Evolutionary conservation across 2,329 filamentous ascomycete genomes (phyloP).

Genomic region (Ramichloridium luteum): DNA sequence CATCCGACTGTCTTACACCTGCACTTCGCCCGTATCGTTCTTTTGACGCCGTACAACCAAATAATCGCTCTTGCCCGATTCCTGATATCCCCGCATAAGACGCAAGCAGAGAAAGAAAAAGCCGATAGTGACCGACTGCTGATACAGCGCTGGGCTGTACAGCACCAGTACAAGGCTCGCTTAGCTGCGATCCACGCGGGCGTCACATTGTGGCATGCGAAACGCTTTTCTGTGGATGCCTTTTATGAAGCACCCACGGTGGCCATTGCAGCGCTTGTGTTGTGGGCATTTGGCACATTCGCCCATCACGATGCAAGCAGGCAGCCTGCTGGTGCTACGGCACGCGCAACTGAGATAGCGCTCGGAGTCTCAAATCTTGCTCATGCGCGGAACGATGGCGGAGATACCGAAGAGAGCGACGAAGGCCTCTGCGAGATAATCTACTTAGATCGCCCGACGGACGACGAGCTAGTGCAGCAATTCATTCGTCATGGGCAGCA

Average conservation of each 20-base stretch:
- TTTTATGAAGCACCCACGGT: slow-evolving; percentile 54
- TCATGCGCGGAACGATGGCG: slow-evolving; percentile 2
- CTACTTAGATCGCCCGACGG: slow-evolving; percentile 42
- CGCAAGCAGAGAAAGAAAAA: slow-evolving; percentile 3
- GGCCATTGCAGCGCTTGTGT: slow-evolving; percentile 50
- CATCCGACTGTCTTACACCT: slow-evolving; percentile 45
- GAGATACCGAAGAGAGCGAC: slow-evolving; percentile 9
- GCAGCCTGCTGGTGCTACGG: no score
- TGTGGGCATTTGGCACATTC: slow-evolving; percentile 47
- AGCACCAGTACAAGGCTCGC: slow-evolving; percentile 46
- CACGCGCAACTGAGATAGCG: no score
- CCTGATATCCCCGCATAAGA: slow-evolving; percentile 17
- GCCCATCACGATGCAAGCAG: no score
- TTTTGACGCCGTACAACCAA: slow-evolving; percentile 38
- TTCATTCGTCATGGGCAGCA: slow-evolving; percentile 40
- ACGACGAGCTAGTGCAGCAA: slow-evolving; percentile 46
- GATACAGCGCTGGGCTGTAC: slow-evolving; percentile 37
- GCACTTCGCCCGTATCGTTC: slow-evolving; percentile 41
- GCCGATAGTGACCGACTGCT: slow-evolving; percentile 3
- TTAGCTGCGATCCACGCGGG: slow-evolving; percentile 44
- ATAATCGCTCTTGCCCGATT: slow-evolving; percentile 34
- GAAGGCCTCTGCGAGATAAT: slow-evolving; percentile 27
- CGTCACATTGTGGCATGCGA: slow-evolving; percentile 40
- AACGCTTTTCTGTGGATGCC: slow-evolving; percentile 36
- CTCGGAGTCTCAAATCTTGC: slow-evolving; percentile 1